Conservation (phyloP, 2,329 filamentous ascomycete genomes). For the Monosporascus sp. region DNA sequence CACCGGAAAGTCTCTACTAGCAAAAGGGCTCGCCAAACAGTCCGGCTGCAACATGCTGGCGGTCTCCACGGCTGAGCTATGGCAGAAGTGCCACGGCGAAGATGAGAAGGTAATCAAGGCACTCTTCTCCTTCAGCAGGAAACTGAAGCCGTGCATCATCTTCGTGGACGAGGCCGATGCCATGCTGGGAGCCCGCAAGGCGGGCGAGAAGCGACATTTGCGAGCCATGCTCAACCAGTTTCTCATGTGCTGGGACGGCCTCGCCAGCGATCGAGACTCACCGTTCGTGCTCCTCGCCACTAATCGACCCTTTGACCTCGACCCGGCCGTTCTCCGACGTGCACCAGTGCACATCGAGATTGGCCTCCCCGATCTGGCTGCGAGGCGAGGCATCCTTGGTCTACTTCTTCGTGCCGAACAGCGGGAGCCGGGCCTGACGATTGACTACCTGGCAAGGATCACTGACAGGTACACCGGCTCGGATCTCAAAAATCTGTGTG, state of each 20-base stretch:
- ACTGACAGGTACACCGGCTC: constrained; percentile 46
- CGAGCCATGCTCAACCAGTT: constrained; percentile 19
- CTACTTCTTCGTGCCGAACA: constrained; percentile 43
- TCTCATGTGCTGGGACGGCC: constrained; percentile 21
- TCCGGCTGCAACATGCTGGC: too few relatives aligned
- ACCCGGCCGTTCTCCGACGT: constrained; percentile 43
- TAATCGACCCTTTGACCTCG: constrained; percentile 24
- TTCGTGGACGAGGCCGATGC: constrained; percentile 14
- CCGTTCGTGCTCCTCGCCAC: constrained; percentile 24
- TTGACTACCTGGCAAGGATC: constrained; percentile 34
- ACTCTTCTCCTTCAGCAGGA: background rate
- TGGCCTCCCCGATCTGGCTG: constrained; percentile 39
- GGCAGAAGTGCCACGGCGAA: background rate
- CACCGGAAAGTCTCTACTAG: too few relatives aligned
- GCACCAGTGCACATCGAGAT: constrained; percentile 42
- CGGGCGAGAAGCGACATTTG: constrained; percentile 2
- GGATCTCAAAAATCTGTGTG: constrained; percentile 45
- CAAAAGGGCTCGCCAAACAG: too few relatives aligned
- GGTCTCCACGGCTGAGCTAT: too few relatives aligned
- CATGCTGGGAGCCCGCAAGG: constrained; percentile 8
- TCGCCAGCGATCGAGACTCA: constrained; percentile 1
- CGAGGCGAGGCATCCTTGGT: constrained; percentile 39
- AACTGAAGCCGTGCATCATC: background rate
- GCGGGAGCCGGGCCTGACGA: constrained; percentile 33
- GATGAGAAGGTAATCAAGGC: background rate